A percentile compares a stretch with the other conserved stretches of the same genome.
These are phyloP conservation scores for Teratosphaeria nubilosa DNA, from an alignment of 2,329 filamentous ascomycete species.

Conservation along the genomic window DNA sequence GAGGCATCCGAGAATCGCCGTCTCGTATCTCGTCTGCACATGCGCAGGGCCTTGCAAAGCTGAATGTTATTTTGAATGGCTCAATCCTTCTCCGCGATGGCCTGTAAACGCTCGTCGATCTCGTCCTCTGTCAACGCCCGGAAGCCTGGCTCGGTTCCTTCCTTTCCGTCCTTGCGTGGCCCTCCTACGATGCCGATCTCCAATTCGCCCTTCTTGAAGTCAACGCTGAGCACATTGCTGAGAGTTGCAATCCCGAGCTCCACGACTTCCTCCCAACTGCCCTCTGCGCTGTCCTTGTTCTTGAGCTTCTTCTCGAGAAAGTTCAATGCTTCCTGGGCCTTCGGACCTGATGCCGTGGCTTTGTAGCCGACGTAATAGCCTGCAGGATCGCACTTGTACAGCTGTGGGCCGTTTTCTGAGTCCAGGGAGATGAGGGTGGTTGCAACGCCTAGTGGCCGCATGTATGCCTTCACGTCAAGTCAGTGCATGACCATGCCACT, in stretches of 20 bases:
- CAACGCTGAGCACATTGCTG: constrained; percentile 93
- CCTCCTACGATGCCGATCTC: constrained; percentile 96
- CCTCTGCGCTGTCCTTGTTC: constrained; percentile 91
- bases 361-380: constrained; percentile 99
- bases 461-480: constrained; percentile 61
- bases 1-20: background rate
- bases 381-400: constrained; percentile 97
- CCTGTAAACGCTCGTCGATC: constrained; percentile 95
- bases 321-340: constrained; percentile 97
- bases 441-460: constrained; percentile 93
- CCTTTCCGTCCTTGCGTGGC: constrained; percentile 68
- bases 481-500: constrained; percentile 13
- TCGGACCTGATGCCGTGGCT: constrained; percentile 90
- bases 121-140: constrained; percentile 89
- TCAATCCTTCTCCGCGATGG: constrained; percentile 98
- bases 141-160: constrained; percentile 71
- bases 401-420: constrained; percentile 80
- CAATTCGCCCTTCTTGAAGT: constrained; percentile 99
- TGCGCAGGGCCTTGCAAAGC: constrained; percentile 1
- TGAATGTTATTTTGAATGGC: constrained; percentile 4
- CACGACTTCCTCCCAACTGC: constrained; percentile 93
- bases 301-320: constrained; percentile 99
- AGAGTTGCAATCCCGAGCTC: constrained; percentile 92
- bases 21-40: background rate
- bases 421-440: constrained; percentile 92